phyloP scores from a whole-genome alignment of 352 stramenopile species.

The Globisporangium canariense region DNA sequence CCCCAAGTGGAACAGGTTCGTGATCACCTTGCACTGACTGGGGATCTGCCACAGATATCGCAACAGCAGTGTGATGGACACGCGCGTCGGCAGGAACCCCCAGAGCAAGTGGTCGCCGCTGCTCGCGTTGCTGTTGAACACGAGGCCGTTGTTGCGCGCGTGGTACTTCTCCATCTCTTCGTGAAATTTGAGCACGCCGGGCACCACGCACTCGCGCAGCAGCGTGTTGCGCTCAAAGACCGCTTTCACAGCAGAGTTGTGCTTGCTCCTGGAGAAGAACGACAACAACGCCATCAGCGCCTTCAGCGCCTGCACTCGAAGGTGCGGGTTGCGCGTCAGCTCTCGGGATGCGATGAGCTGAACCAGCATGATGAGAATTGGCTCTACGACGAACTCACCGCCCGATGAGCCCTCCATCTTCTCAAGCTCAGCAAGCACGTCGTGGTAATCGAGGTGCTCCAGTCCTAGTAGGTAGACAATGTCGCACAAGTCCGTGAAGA shows the following conservation, averaged over 20 bases:
- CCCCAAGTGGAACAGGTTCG: conserved; percentile 20
- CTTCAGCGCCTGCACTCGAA: conserved; percentile 61
- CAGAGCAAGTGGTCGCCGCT: conserved; percentile 69
- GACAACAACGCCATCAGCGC: conserved; percentile 50
- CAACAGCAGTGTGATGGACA: conserved; percentile 55
- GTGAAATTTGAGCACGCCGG: conserved; percentile 60
- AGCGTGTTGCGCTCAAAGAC: conserved; percentile 44
- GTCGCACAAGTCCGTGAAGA: conserved; percentile 73
- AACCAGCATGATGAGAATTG: conserved; percentile 58
- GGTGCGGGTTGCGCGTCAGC: conserved; percentile 67
- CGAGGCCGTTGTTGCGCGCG: conserved; percentile 55
- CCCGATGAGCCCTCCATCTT: conserved; percentile 10
- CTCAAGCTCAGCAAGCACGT: conserved; percentile 19
- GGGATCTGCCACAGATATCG: conserved; percentile 66
- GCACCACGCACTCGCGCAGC: conserved; percentile 35
- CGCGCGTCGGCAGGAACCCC: conserved; percentile 62
- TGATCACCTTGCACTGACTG: conserved; percentile 33
- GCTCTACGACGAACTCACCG: conserved; percentile 30
- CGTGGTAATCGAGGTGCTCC: conserved; percentile 34
- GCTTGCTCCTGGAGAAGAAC: conserved; percentile 55
- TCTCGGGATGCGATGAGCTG: conserved; percentile 50
- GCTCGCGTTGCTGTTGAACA: conserved; percentile 56
- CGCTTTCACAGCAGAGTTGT: conserved; percentile 26
- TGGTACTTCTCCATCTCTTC: conserved; percentile 76
- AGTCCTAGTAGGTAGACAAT: conserved; percentile 53